These are phyloP conservation scores for Sclerospora graminicola DNA, from an alignment of 352 stramenopile species.

Conservation along the genomic window DNA sequence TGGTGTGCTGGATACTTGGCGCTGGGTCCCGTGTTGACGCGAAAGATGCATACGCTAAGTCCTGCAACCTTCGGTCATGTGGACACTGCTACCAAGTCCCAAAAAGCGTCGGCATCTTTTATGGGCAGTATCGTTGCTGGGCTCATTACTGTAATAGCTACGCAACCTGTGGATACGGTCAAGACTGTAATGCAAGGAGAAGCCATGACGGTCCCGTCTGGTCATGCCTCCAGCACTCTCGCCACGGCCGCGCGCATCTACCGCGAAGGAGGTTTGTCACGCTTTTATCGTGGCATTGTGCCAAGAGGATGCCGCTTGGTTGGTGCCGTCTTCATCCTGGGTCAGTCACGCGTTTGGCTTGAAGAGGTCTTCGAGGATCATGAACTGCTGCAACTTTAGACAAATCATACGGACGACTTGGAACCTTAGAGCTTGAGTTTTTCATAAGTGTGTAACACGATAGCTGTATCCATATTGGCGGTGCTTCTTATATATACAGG, in stretches of 20 bases:
- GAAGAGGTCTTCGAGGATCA: slow-evolving; percentile 67
- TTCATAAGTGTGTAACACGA: too few relatives aligned
- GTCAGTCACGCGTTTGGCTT: slow-evolving; percentile 54
- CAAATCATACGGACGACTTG: slow-evolving; percentile 74
- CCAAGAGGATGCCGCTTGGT: slow-evolving; percentile 70
- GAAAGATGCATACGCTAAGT: slow-evolving; percentile 40
- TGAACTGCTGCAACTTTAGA: slow-evolving; percentile 30
- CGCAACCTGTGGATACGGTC: slow-evolving; percentile 73
- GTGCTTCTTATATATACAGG: too few relatives aligned
- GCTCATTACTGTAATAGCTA: slow-evolving; percentile 61
- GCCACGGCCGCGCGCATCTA: slow-evolving; percentile 38
- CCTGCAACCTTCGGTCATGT: slow-evolving; percentile 42
- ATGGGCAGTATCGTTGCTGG: slow-evolving; percentile 61
- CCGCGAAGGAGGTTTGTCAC: slow-evolving; percentile 29
- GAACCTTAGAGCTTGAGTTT: slow-evolving; percentile 27
- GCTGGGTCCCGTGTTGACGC: slow-evolving; percentile 59
- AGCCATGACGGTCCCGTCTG: slow-evolving; percentile 32
- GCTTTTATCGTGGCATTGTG: slow-evolving; percentile 64
- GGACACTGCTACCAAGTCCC: slow-evolving; percentile 41
- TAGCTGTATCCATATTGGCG: too few relatives aligned
- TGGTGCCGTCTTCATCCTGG: slow-evolving; percentile 76
- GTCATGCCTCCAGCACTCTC: slow-evolving; percentile 29
- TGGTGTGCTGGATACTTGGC: slow-evolving; percentile 77
- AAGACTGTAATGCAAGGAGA: slow-evolving; percentile 84
- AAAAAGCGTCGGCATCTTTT: slow-evolving; percentile 50